These are phyloP conservation scores for Solanum stenotomum DNA, from an alignment of 257 asterid species.

Conservation along the genomic window DNA sequence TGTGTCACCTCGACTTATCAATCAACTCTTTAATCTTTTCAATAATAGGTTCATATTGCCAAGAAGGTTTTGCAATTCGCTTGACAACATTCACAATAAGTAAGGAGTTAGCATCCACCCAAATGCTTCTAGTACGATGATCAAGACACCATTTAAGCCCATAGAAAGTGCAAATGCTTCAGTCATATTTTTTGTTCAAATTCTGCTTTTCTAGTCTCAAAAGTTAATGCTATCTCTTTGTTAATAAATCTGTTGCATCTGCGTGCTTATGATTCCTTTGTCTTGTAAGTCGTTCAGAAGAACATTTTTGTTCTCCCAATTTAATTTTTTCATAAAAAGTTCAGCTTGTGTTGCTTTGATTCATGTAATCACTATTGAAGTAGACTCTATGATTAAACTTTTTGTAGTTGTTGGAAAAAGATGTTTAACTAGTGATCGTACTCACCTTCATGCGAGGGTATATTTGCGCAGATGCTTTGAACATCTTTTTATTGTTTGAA, in stretches of 20 bases:
- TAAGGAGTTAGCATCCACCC: not conserved
- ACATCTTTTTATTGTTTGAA: not conserved
- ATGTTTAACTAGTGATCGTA: not conserved
- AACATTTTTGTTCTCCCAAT: not conserved
- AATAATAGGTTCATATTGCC: not conserved
- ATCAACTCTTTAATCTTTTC: no score
- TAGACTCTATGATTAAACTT: no score
- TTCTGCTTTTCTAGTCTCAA: not conserved
- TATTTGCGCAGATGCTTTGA: not conserved
- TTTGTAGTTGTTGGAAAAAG: not conserved
- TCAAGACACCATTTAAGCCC: not conserved
- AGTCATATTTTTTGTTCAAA: not conserved
- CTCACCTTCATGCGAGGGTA: not conserved
- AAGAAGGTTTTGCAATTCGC: not conserved
- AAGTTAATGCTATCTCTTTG: not conserved
- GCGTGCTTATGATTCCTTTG: not conserved
- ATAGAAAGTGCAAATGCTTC: not conserved
- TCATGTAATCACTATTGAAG: no score
- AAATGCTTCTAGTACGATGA: not conserved
- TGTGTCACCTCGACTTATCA: no score
- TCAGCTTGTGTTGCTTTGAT: no score
- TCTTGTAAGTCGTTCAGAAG: not conserved
- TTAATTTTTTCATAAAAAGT: not conserved
- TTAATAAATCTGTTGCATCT: not conserved
- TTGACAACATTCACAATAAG: not conserved